Percentiles rank a stretch among this genome's conserved stretches.
Evolutionary conservation across 2,329 filamentous ascomycete genomes (phyloP).

Genomic region (Emydomyces testavorans): DNA sequence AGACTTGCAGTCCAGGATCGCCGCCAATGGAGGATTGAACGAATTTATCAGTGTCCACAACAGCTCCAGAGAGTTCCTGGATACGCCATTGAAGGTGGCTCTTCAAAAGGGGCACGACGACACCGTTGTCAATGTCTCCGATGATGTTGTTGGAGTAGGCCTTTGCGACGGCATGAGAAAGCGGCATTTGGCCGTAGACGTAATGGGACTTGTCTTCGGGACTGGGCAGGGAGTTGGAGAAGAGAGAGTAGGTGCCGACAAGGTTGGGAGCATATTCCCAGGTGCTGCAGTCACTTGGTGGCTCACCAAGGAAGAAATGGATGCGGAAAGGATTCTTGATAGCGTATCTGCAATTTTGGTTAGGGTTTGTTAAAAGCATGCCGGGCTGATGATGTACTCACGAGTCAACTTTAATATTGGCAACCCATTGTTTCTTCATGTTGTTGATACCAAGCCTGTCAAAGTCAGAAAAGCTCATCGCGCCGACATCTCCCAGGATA

Average conservation of each 20-base stretch:
- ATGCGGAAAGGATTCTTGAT: constrained; percentile 52
- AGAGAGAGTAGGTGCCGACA: constrained; percentile 51
- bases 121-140: constrained; percentile 8
- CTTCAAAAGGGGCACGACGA: constrained; percentile 16
- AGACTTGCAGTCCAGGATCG: constrained; percentile 13
- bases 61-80: constrained; percentile 13
- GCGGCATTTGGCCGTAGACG: constrained; percentile 13
- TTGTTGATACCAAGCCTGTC: constrained; percentile 22
- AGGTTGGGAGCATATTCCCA: constrained; percentile 48
- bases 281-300: constrained; percentile 33
- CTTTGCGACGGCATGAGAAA: constrained; percentile 22
- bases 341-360: constrained; percentile 31
- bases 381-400: constrained; percentile 4
- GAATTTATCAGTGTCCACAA: constrained; percentile 16
- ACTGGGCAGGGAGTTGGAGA: constrained; percentile 22
- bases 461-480: constrained; percentile 15
- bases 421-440: constrained; percentile 47
- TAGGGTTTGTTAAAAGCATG: constrained; percentile 31
- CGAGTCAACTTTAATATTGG: constrained; percentile 48
- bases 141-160: constrained; percentile 21
- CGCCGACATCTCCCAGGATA: constrained; percentile 13
- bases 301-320: constrained; percentile 55
- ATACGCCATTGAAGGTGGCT: constrained; percentile 19
- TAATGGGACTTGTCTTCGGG: background rate
- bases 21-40: constrained; percentile 11